Percentiles rank a stretch among this genome's conserved stretches.
Evolutionary conservation across 1,139 yeast species (phyloP).

Genomic region (Pichia sp.): DNA sequence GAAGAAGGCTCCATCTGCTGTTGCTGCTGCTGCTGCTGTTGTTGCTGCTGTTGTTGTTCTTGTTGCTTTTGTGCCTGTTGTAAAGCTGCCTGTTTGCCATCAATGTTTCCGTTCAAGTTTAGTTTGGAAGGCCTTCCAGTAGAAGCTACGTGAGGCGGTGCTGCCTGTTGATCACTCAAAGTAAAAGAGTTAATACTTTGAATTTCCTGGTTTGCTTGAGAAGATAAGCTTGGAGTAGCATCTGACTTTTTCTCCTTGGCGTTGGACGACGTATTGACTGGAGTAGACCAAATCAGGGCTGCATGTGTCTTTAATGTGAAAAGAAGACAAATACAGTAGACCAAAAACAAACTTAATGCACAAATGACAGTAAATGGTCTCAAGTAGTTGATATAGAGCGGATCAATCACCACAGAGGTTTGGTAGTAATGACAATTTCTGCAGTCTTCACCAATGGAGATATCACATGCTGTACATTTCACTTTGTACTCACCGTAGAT

Average conservation of each 20-base stretch:
- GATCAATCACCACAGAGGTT: conserved; percentile 59
- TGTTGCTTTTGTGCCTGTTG: too few relatives aligned
- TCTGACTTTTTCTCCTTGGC: conserved; percentile 24
- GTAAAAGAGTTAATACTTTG: conserved; percentile 24
- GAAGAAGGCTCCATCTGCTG: conserved; percentile 12
- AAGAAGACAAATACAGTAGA: conserved; percentile 86
- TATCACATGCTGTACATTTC: conserved; percentile 41
- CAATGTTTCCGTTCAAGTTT: too few relatives aligned
- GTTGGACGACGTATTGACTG: conserved; percentile 24
- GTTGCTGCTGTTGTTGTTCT: conserved; percentile 4
- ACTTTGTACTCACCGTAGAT: conserved; percentile 86
- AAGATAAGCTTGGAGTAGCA: neutral
- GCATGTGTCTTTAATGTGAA: conserved; percentile 96
- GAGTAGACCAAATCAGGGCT: conserved; percentile 88
- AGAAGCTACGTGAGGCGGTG: too few relatives aligned
- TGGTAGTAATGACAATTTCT: conserved; percentile 73
- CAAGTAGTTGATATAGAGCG: conserved; percentile 55
- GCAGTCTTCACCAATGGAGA: conserved; percentile 32
- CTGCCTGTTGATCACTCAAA: conserved; percentile 16
- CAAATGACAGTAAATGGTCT: conserved; percentile 80
- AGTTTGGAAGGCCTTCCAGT: too few relatives aligned
- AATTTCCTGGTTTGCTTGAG: conserved; percentile 11
- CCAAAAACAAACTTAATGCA: conserved; percentile 71
- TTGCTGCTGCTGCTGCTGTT: conserved; percentile 12
- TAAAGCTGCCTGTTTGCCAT: too few relatives aligned